A percentile compares a stretch with the other conserved stretches of the same genome.
Conservation (phyloP, 2,329 filamentous ascomycete genomes). For the Dothistroma pini region DNA sequence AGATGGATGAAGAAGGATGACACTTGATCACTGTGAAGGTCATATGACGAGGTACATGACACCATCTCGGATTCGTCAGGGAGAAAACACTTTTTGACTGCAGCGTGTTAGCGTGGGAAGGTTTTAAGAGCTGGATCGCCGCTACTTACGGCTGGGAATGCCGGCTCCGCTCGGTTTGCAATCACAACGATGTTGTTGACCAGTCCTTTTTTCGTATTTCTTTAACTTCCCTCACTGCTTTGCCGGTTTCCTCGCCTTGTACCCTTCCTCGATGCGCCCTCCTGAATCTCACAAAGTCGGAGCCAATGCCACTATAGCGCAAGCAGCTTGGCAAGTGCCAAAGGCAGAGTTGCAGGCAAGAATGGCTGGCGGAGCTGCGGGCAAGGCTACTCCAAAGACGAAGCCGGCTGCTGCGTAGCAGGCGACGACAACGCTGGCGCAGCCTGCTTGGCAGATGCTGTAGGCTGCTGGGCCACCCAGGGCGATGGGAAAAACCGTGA, state of each 20-base stretch:
- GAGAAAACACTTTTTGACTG: background rate
- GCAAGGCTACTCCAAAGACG: conserved; percentile 41
- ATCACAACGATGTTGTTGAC: background rate
- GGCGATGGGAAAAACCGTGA: background rate
- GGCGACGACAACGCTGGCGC: conserved; percentile 43
- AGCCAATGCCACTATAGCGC: conserved; percentile 18
- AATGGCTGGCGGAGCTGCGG: conserved; percentile 41
- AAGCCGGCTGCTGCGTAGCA: conserved; percentile 47
- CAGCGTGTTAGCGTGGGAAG: background rate
- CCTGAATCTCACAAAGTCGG: background rate
- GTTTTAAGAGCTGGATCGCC: background rate
- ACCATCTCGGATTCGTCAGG: background rate
- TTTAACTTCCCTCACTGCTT: background rate
- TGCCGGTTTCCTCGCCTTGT: background rate
- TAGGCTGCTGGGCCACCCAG: conserved; percentile 40
- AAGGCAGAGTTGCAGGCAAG: conserved; percentile 46
- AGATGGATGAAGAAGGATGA: conserved; percentile 24
- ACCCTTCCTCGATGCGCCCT: background rate
- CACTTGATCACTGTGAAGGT: background rate
- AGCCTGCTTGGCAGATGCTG: conserved; percentile 48
- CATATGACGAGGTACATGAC: background rate
- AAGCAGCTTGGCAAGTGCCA: conserved; percentile 47
- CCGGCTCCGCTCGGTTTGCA: background rate
- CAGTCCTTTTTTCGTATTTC: background rate
- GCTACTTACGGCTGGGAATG: background rate